Evolutionary conservation across 495 filamentous ascomycete genomes (phyloP).

Genomic region (Trichoderma parareesei): DNA sequence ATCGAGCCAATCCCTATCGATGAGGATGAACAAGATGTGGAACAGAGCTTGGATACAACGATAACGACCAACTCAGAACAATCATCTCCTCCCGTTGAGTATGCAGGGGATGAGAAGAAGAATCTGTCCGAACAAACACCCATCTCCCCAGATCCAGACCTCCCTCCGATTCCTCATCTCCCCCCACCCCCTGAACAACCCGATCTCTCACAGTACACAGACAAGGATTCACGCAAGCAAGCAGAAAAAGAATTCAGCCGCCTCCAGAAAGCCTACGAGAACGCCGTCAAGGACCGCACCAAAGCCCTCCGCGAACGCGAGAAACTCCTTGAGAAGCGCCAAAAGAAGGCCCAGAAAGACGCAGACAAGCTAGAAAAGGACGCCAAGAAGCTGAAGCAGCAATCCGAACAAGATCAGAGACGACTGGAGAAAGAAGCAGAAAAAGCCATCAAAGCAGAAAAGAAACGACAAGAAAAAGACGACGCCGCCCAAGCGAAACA

Average conservation of each 20-base stretch:
- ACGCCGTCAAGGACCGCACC: constrained; percentile 54
- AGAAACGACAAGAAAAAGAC: constrained; percentile 16
- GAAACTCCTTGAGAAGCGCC: constrained; percentile 46
- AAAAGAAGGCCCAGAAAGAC: constrained; percentile 36
- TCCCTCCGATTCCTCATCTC: constrained; percentile 36
- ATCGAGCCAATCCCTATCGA: constrained; percentile 5
- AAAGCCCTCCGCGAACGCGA: constrained; percentile 51
- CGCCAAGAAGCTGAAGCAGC: constrained; percentile 22
- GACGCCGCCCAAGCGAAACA: constrained; percentile 11
- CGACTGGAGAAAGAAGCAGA: constrained; percentile 28
- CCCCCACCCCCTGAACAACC: constrained; percentile 34
- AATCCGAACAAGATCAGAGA: neutral
- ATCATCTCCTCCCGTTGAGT: constrained; percentile 6
- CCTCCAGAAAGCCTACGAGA: constrained; percentile 50
- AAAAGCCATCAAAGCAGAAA: constrained; percentile 20
- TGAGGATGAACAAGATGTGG: constrained; percentile 14
- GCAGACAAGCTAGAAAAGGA: constrained; percentile 24
- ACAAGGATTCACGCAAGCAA: constrained; percentile 55
- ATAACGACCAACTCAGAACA: constrained; percentile 13
- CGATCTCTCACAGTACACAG: constrained; percentile 42
- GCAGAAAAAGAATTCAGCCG: constrained; percentile 55
- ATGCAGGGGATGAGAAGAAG: constrained; percentile 13
- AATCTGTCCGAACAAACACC: constrained; percentile 8
- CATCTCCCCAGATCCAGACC: constrained; percentile 17
- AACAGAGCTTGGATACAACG: constrained; percentile 16